These are phyloP conservation scores for Claviceps sp. DNA, from an alignment of 2,329 filamentous ascomycete species.

Conservation along the genomic window DNA sequence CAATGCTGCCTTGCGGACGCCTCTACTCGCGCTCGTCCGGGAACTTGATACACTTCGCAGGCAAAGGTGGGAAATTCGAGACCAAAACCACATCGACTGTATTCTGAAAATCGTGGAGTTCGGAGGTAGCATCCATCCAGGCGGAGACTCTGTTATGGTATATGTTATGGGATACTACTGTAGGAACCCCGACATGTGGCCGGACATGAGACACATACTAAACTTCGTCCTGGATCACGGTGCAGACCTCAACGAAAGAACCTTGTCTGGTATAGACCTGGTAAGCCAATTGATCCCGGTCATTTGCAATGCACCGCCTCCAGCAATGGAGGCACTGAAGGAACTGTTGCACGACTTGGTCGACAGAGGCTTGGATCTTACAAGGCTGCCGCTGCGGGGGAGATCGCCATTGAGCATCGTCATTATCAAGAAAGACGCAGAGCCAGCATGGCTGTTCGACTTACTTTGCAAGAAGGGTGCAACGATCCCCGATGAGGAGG, in stretches of 20 bases:
- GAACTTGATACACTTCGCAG: background rate
- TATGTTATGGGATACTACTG: background rate
- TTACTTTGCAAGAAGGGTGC: background rate
- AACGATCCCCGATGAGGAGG: background rate
- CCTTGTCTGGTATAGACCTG: background rate
- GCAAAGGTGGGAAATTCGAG: too few relatives aligned
- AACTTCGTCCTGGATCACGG: background rate
- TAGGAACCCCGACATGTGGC: background rate
- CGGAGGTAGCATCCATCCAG: conserved; percentile 1
- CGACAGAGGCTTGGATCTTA: background rate
- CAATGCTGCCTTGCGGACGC: background rate
- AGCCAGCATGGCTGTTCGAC: background rate
- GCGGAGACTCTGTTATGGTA: background rate
- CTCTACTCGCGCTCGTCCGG: background rate
- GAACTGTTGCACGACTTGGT: background rate
- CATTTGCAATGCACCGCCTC: background rate
- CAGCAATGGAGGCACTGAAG: background rate
- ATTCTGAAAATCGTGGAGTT: background rate
- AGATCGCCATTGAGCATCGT: background rate
- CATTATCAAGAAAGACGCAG: background rate
- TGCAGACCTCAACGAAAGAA: background rate
- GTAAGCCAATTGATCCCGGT: background rate
- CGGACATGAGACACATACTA: background rate
- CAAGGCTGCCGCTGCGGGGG: background rate
- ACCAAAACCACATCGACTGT: background rate